phyloP scores from a whole-genome alignment of 208 protist species.

The Endotrypanum monterogeii region DNA sequence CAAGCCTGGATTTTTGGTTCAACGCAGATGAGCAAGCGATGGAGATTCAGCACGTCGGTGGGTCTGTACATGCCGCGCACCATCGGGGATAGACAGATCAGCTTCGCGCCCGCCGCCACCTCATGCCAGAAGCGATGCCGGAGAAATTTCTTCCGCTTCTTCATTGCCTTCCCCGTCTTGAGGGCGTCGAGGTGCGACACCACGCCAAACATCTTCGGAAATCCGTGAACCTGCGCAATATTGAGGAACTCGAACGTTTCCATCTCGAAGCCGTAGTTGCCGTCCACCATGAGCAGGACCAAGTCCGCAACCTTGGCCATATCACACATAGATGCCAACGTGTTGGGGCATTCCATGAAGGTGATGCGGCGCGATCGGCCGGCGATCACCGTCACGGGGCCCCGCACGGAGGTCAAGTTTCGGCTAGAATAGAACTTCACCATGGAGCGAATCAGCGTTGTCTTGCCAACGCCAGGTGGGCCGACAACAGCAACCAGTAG shows the following conservation, averaged over 20 bases:
- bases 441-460: conserved; percentile 97
- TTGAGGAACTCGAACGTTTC: conserved; percentile 99
- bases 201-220: conserved; percentile 98
- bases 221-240: conserved; percentile 98
- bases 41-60: conserved; percentile 97
- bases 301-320: conserved; percentile 98
- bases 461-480: conserved; percentile 97
- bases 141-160: conserved; percentile 98
- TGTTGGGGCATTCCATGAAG: conserved; percentile 98
- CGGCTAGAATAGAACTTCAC: conserved; percentile 98
- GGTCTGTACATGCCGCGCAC: conserved; percentile 97
- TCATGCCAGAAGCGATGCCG: conserved; percentile 96
- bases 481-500: conserved; percentile 97
- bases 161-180: conserved; percentile 95
- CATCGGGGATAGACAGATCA: conserved; percentile 98
- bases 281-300: conserved; percentile 98
- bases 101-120: conserved; percentile 93
- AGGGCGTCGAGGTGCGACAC: conserved; percentile 99
- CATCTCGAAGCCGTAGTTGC: conserved; percentile 99
- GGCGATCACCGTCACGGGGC: conserved; percentile 98
- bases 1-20: conserved; percentile 98
- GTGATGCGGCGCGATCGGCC: conserved; percentile 95
- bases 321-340: conserved; percentile 98
- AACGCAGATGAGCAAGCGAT: conserved; percentile 96
- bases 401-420: conserved; percentile 93